Conservation (phyloP, 2,329 filamentous ascomycete genomes). For the Pseudogymnoascus sp. region DNA sequence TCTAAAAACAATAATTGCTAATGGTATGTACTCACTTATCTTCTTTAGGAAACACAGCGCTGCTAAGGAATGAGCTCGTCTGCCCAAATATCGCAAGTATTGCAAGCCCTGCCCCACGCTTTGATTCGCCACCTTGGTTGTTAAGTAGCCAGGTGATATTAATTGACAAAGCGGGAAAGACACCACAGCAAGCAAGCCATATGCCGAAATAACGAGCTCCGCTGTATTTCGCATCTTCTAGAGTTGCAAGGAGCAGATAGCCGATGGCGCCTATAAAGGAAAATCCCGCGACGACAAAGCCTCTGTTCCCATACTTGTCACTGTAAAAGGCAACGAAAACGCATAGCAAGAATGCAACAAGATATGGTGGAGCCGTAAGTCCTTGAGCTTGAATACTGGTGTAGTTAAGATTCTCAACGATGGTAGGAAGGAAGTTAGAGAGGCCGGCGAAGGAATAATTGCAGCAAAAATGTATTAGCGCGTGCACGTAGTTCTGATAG, state of each 20-base stretch:
- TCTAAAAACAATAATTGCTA: constrained; percentile 12
- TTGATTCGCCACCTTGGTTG: constrained; percentile 28
- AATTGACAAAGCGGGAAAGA: constrained; percentile 28
- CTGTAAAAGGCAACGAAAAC: constrained; percentile 28
- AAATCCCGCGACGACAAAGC: constrained; percentile 28
- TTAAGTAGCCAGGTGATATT: constrained; percentile 30
- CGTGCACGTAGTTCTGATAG: constrained; percentile 32
- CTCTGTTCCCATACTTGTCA: constrained; percentile 32
- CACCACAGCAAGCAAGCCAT: constrained; percentile 31
- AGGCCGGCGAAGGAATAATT: constrained; percentile 34
- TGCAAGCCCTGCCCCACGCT: constrained; percentile 24
- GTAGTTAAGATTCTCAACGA: constrained; percentile 35
- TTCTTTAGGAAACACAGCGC: constrained; percentile 20
- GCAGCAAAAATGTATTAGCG: constrained; percentile 34
- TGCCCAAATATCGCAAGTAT: constrained; percentile 26
- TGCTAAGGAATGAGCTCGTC: constrained; percentile 27
- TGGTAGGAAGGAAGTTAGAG: constrained; percentile 36
- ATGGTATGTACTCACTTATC: constrained; percentile 18
- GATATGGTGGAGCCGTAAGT: constrained; percentile 35
- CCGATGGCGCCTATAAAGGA: constrained; percentile 26
- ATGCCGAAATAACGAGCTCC: constrained; percentile 32
- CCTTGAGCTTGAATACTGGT: constrained; percentile 34
- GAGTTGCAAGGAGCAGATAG: constrained; percentile 29
- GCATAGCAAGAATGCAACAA: constrained; percentile 32
- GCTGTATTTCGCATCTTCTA: constrained; percentile 19